Base-by-base conservation (phyloP, 1,139 yeast species). In the Diutina neorugosa region DNA sequence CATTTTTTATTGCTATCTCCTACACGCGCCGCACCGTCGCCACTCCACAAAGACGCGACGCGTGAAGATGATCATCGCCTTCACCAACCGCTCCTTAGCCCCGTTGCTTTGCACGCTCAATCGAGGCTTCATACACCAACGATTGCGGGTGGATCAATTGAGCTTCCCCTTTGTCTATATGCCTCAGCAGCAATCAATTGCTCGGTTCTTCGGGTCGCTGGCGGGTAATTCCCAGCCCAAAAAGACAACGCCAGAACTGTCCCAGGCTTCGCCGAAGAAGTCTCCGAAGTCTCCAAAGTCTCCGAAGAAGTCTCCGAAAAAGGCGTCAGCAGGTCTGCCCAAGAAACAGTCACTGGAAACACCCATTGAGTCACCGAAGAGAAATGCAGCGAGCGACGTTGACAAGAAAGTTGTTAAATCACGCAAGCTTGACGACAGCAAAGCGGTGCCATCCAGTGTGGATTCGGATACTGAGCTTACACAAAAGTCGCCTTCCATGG, bases 151-250 rank as follows among this genome's bases (percentile, higher is more conserved):
- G 14, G 14, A 31, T 11, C 37, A 11, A 31, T 31, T 31, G 14
- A 8, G 14, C 5, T 11, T 14, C 12, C n/a, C n/a, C 12, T n/a
- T 31, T 31, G 37, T 31, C n/a, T 34, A 8, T 16, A 46, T 46
- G 50, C 21, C 50, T 16, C 50, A 46, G 27, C 50, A 46, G 16
- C 50, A 46, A 27, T 46, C 50, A 9, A 46, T 46, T 18, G 37
- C 50, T 23, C 40, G 50, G 11, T 46, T 46, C n/a, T 46, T 46
- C 40, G 40, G 50, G 5, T 16, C 18, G 4, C 20, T 16, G 43
- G 43, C 43, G 18, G 9, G 11, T n/a, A 40, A 16, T 3, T 40
- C 43, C 8, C 43, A n/a, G 9, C 20, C 20, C 43, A 40, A 40
- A 9, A n/a, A 40, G 11, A 4, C 18, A 40, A 40, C 43, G 18